Evolutionary conservation across 306 rosid genomes (phyloP).

Genomic region (Vachellia pachyceras): DNA sequence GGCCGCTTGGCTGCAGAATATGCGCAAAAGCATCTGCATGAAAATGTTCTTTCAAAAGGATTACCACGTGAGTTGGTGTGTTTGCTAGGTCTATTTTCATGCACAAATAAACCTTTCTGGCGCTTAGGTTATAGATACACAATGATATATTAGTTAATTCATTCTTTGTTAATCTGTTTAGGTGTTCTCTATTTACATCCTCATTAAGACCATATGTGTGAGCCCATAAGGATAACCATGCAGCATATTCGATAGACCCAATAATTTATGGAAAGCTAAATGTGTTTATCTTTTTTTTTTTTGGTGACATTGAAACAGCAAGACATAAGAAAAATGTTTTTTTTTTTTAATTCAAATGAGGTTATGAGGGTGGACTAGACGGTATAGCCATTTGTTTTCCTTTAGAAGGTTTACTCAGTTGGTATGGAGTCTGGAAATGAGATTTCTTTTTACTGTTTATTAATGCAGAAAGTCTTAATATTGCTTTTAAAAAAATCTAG

Average conservation of each 20-base stretch:
- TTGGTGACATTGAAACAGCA: slow-evolving; percentile 21
- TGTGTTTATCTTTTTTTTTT: slow-evolving; percentile 23
- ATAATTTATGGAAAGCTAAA: slow-evolving; percentile 13
- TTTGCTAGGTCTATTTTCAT: slow-evolving; percentile 75
- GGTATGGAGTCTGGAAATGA: not conserved
- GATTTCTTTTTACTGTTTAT: not conserved
- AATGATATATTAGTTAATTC: slow-evolving; percentile 20
- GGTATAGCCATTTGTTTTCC: not conserved
- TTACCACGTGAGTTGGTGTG: slow-evolving; percentile 99
- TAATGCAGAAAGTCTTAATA: not conserved
- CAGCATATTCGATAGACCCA: slow-evolving; percentile 13
- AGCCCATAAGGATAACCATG: slow-evolving; percentile 10
- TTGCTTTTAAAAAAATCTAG: not conserved
- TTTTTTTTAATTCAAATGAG: not conserved
- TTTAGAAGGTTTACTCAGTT: not conserved
- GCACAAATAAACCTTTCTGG: slow-evolving; percentile 34
- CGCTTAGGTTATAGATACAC: slow-evolving; percentile 31
- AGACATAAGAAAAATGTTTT: not conserved
- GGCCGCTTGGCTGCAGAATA: slow-evolving; percentile 92
- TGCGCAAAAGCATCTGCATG: slow-evolving; percentile 78
- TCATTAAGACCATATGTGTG: not conserved
- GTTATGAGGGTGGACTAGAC: not conserved
- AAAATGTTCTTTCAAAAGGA: slow-evolving; percentile 79
- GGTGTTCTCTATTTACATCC: slow-evolving; percentile 4
- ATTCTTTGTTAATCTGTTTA: slow-evolving; percentile 11